phyloP scores from a whole-genome alignment of 2,329 filamentous ascomycete genomes.

The Penicillium sp. region DNA sequence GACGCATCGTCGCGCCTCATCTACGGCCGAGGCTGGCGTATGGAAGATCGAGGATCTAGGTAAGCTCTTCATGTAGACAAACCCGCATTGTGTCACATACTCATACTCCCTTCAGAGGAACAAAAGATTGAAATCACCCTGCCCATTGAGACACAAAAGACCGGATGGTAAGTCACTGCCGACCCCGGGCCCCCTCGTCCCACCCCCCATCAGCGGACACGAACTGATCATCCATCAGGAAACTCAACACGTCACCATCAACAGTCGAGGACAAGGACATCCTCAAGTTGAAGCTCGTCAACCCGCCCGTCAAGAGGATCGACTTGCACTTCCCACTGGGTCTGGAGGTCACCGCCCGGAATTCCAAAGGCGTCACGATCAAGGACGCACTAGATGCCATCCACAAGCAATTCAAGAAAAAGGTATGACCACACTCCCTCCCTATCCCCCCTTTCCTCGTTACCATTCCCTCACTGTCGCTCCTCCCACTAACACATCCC shows the following conservation, averaged over 20 bases:
- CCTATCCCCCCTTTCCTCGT: background rate
- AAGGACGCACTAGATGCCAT: slow-evolving; percentile 96
- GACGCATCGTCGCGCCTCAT: slow-evolving; percentile 70
- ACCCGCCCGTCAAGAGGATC: slow-evolving; percentile 87
- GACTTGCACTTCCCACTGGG: slow-evolving; percentile 90
- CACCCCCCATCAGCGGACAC: background rate
- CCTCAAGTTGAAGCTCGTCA: slow-evolving; percentile 78
- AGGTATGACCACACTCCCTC: slow-evolving; percentile 59
- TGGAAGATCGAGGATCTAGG: slow-evolving; percentile 84
- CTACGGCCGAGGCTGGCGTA: slow-evolving; percentile 66
- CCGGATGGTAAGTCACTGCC: slow-evolving; percentile 32
- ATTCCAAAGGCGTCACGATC: slow-evolving; percentile 92
- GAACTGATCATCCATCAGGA: slow-evolving; percentile 59
- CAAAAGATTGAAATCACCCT: slow-evolving; percentile 35
- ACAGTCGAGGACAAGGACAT: slow-evolving; percentile 80
- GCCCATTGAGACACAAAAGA: slow-evolving; percentile 40
- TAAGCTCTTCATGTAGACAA: slow-evolving; percentile 49
- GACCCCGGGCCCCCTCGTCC: background rate
- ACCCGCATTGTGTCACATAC: background rate
- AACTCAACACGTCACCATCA: slow-evolving; percentile 82
- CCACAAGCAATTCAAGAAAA: slow-evolving; percentile 95
- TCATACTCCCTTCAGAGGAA: slow-evolving; percentile 24
- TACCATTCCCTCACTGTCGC: too few species aligned
- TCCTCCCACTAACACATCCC: slow-evolving; percentile 3
- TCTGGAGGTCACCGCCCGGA: slow-evolving; percentile 83